These are phyloP conservation scores for Alternaria atra DNA, from an alignment of 2,329 filamentous ascomycete species.

Conservation along the genomic window DNA sequence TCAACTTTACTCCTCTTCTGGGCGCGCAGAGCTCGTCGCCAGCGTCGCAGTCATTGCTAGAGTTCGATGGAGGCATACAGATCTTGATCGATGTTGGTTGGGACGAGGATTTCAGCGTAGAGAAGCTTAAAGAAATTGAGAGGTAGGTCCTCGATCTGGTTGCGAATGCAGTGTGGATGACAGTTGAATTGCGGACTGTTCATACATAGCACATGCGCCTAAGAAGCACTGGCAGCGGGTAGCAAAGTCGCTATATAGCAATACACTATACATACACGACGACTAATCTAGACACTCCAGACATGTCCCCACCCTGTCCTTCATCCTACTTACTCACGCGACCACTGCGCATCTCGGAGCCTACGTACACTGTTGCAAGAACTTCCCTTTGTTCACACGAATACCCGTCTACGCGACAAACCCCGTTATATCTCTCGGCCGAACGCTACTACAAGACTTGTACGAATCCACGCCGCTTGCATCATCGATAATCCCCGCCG, in stretches of 20 bases:
- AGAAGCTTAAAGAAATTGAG: constrained; percentile 86
- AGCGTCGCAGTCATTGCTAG: constrained; percentile 92
- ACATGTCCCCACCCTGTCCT: constrained; percentile 88
- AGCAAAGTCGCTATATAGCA: constrained; percentile 20
- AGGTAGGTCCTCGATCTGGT: constrained; percentile 65
- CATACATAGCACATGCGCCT: background rate
- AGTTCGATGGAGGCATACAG: constrained; percentile 96
- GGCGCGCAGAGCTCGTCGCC: constrained; percentile 87
- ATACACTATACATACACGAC: constrained; percentile 11
- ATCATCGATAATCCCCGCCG: constrained; percentile 79
- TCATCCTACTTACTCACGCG: constrained; percentile 93
- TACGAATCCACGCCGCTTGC: constrained; percentile 91
- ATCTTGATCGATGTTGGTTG: constrained; percentile 94
- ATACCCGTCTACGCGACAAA: constrained; percentile 95
- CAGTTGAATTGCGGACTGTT: background rate
- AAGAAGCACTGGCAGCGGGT: background rate
- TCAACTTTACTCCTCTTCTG: constrained; percentile 91
- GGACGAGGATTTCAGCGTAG: constrained; percentile 88
- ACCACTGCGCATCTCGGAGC: constrained; percentile 91
- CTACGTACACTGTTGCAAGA: constrained; percentile 96
- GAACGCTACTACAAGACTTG: constrained; percentile 88
- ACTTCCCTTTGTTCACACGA: constrained; percentile 88
- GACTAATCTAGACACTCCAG: constrained; percentile 57
- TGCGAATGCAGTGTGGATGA: constrained; percentile 12
- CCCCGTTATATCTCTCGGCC: constrained; percentile 91